Base-by-base conservation (phyloP, 2,329 filamentous ascomycete genomes). In the Trichophyton simii region DNA sequence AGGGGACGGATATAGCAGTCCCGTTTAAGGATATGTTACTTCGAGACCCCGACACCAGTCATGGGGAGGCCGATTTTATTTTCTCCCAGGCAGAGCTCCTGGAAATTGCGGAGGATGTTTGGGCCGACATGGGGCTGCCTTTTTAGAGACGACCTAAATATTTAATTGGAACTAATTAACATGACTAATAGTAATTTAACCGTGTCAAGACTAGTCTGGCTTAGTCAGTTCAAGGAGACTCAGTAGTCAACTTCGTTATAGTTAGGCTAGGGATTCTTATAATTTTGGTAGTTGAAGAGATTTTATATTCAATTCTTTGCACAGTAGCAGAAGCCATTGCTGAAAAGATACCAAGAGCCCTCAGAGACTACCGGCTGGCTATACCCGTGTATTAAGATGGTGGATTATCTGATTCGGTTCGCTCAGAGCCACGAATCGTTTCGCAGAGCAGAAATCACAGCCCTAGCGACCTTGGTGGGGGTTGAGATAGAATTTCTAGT, bases 351-450 rank as follows among this genome's bases (percentile, higher is more conserved):
- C 15, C 46, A 25, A 9, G 18, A 38, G 1, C n/a, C 31, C 15
- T 25, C 15, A 13, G 34, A 38, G 34, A 13, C 3, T 9, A 13
- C 9, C 34, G 3, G 9, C 34, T 13, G 11, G 9, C 34, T 38
- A 41, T 50, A 36, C 31, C 52, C 2, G 28, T 36, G 15, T n/a
- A 20, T 2, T 31, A 58, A 25, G 34, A 58, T 44, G 55, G 82
- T 82, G 84, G 84, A 95, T 64, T 97, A 89, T 70, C 81, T 99
- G 63, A 85, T 99, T 65, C 88, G 92, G 68, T 91, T 97, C 72
- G 87, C 87, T 52, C 94, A 97, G 74, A 80, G 83, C 62, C 91
- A 97, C 73, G 90, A 96, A 77, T 87, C 84, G n/a, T 99, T 99
- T 72, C 87, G 92, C 44, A 79, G 85, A 61, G 84, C 91, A 2